These are phyloP conservation scores for Chalciporus piperatus DNA, from an alignment of 768 basidiomycete genomes.

Conservation along the genomic window DNA sequence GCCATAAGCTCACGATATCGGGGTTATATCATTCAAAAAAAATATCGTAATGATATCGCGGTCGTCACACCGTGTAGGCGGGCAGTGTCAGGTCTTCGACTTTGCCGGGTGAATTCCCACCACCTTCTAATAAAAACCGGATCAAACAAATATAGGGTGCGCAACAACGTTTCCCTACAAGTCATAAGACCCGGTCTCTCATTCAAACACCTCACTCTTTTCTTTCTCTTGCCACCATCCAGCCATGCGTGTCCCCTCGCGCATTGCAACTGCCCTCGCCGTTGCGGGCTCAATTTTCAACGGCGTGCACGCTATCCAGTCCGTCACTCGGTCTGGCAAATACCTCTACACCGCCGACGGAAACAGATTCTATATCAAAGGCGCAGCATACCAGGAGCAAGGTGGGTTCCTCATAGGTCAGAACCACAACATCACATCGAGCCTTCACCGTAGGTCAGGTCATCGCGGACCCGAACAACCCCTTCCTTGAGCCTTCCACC, in stretches of 20 bases:
- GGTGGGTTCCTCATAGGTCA: constrained; percentile 39
- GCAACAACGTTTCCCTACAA: neutral
- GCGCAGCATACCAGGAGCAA: constrained; percentile 81
- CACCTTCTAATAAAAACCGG: neutral
- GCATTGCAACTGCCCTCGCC: constrained; percentile 29
- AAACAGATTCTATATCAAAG: constrained; percentile 84
- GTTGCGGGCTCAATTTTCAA: constrained; percentile 42
- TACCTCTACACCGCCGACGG: constrained; percentile 81
- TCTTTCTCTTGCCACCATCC: constrained; percentile 10
- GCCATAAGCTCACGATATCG: too few relatives aligned
- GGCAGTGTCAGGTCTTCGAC: constrained; percentile 27
- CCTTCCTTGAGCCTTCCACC: constrained; percentile 68
- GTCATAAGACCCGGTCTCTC: neutral
- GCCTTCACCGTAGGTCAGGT: constrained; percentile 30
- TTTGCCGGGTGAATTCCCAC: neutral
- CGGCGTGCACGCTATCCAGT: constrained; percentile 63
- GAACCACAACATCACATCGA: neutral
- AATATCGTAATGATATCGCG: too few relatives aligned
- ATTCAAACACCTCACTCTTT: constrained; percentile 1
- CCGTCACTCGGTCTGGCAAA: constrained; percentile 66
- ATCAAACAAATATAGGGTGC: neutral
- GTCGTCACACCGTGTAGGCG: too few relatives aligned
- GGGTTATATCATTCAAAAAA: too few relatives aligned
- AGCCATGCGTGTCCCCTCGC: constrained; percentile 24
- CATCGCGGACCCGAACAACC: constrained; percentile 48